Base-by-base conservation (phyloP, 2,329 filamentous ascomycete genomes). In the Aspergillus awamori region DNA sequence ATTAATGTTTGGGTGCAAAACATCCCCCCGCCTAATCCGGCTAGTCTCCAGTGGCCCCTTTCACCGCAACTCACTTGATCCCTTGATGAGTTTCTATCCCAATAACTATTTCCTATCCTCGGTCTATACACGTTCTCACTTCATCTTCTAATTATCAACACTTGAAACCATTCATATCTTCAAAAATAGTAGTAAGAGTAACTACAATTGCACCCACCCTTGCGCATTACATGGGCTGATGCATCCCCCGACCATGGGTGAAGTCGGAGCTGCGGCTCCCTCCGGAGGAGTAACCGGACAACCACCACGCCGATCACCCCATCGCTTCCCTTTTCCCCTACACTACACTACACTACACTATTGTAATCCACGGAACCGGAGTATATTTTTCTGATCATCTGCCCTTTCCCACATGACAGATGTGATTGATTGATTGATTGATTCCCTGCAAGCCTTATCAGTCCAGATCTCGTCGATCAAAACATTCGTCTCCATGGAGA, bases 1-100 rank as follows among this genome's bases (percentile, higher is more conserved):
- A 41, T 41, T 24, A n/a, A 54, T 57, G 59, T 59, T 59, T 60
- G 45, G 55, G 59, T 13, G 15, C 47, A 68, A 69, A 71, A 69
- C 67, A 72, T 70, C 62, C 65, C 63, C 53, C 33, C 1, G 47
- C 71, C 68, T 57, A 63, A 71, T 66, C 33, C 61, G 68, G 71
- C 67, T 72, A 72, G 70, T 64, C 61, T 30, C 28, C 11, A 10
- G 28, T 30, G 28, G 56, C 51, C 53, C 61, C 61, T 49, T 49
- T 49, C 45, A 49, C 45, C 45, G 45, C 45, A 49, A 49, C 15
- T 36, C 33, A 36, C 26, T 26, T 26, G 33, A 36, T 36, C 33
- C 33, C 11, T 36, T 4, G 6, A 26, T 26, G 24, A 22, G 20
- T 20, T 47, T 22, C 8, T 2, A 5, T 43, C n/a, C 43, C 22